Base-by-base conservation (phyloP, 495 filamentous ascomycete genomes). In the Trichoderma virens region DNA sequence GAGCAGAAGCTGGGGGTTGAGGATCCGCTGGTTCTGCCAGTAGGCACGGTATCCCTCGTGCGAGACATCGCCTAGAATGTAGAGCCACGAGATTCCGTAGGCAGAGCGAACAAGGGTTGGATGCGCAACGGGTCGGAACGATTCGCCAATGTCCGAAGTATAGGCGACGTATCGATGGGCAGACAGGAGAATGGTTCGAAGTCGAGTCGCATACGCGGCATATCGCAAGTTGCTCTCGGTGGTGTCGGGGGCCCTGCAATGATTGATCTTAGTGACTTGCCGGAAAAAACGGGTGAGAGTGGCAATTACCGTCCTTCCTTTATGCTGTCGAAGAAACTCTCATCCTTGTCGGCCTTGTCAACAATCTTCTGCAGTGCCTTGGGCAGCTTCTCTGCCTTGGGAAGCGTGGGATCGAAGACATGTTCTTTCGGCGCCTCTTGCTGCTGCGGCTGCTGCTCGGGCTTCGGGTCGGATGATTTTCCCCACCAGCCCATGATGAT, bases 21-120 rank as follows among this genome's bases (percentile, higher is more conserved):
- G 68, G 16, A 73, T 71, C 2, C 76, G 80, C 70, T 92, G 88
- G 72, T 97, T 96, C 41, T 87, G 86, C 70, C 87, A 77, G 71
- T 96, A 98, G 14, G 93, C 87, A 72, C 97, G 97, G 80, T 98
- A 98, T 6, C 94, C 94, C 74, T 98, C 94, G 70, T 98, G 86
- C 62, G 83, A 80, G 62, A 97, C 93, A 70, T 98, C 94, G 66
- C 94, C 93, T 61, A 90, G 74, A 54, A 98, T 80, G 72, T 98
- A 98, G 23, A 86, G 80, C 94, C 94, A 98, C 25, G 90, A 95
- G 64, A 98, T 79, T 63, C 84, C 93, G 74, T 98, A 98, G 8
- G 94, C 94, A 62, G 85, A 78, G 47, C 86, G 82, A 4, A 98
- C 89, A 5, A 93, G 78, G 68, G 76, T 86, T 0, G 91, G 93